phyloP scores from a whole-genome alignment of 1,139 yeast genomes.

The Citeromyces siamensis region DNA sequence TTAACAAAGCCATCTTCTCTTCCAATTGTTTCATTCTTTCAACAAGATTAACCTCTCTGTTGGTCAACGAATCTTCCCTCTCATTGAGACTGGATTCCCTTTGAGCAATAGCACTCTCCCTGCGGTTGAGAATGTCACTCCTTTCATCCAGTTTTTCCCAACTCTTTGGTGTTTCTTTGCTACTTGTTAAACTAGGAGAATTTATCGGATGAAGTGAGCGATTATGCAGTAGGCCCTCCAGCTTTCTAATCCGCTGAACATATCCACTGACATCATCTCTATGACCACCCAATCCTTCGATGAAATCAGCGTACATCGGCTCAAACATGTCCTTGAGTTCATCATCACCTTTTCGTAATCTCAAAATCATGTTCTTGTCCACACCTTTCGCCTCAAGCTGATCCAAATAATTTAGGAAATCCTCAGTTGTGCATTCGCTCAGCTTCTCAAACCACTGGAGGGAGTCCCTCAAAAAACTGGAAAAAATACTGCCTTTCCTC shows the following conservation, averaged over 20 bases:
- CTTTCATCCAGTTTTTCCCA: too few relatives aligned
- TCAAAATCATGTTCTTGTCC: neutral
- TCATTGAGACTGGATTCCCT: neutral
- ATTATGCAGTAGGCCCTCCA: constrained; percentile 41
- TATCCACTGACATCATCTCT: constrained; percentile 22
- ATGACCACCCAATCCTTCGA: neutral
- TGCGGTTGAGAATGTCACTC: too few relatives aligned
- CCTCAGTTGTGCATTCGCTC: neutral
- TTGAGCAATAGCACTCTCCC: neutral
- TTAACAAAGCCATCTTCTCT: neutral
- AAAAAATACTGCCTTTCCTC: neutral
- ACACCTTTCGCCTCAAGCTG: neutral
- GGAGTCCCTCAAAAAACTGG: neutral
- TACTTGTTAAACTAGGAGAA: too few relatives aligned
- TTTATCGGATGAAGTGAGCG: neutral
- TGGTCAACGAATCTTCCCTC: neutral
- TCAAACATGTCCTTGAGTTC: neutral
- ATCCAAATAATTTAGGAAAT: neutral
- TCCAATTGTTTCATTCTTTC: neutral
- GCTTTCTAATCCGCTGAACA: constrained; percentile 37
- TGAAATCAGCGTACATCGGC: neutral
- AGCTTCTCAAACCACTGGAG: neutral
- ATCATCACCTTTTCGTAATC: neutral
- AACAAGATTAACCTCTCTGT: neutral
- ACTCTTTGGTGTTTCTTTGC: neutral